A percentile compares a stretch with the other conserved stretches of the same genome.
Conservation (phyloP, 176 grass and related monocot species). For the Eremochloa ophiuroides region DNA sequence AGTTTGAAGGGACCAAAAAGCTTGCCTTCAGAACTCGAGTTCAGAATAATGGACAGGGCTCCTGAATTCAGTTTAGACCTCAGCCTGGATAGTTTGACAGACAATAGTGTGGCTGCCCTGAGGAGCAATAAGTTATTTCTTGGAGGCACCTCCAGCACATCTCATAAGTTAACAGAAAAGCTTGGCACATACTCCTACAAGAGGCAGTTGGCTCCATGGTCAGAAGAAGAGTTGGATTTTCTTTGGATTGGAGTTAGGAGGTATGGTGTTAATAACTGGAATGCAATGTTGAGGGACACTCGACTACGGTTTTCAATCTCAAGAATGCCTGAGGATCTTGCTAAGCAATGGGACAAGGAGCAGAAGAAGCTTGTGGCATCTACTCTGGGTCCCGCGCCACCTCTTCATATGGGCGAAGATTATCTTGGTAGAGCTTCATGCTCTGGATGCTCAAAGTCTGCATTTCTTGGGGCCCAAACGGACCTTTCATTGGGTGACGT, state of each 20-base stretch:
- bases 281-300: conserved; percentile 67
- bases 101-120: conserved; percentile 11
- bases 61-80: conserved; percentile 36
- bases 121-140: conserved; percentile 17
- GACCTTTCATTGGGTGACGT: conserved; percentile 56
- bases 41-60: conserved; percentile 41
- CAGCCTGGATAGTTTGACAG: conserved; percentile 29
- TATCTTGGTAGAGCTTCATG: conserved; percentile 33
- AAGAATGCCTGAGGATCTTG: conserved; percentile 67
- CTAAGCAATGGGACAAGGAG: conserved; percentile 75
- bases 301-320: conserved; percentile 56
- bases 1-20: conserved; percentile 20
- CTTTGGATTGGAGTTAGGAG: conserved; percentile 97
- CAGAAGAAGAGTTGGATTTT: conserved; percentile 93
- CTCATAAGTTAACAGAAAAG: conserved; percentile 38
- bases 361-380: conserved; percentile 69
- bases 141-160: conserved; percentile 31
- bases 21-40: conserved; percentile 36
- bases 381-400: background rate
- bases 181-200: conserved; percentile 39
- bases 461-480: conserved; percentile 31
- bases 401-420: conserved; percentile 12
- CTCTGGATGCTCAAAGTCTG: conserved; percentile 42
- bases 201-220: conserved; percentile 53
- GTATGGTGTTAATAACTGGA: conserved; percentile 86